Percentiles rank a stretch among this genome's conserved stretches.
Evolutionary conservation across 2,329 filamentous ascomycete species (phyloP).

Genomic region (Conoideocrella luteorostrata): DNA sequence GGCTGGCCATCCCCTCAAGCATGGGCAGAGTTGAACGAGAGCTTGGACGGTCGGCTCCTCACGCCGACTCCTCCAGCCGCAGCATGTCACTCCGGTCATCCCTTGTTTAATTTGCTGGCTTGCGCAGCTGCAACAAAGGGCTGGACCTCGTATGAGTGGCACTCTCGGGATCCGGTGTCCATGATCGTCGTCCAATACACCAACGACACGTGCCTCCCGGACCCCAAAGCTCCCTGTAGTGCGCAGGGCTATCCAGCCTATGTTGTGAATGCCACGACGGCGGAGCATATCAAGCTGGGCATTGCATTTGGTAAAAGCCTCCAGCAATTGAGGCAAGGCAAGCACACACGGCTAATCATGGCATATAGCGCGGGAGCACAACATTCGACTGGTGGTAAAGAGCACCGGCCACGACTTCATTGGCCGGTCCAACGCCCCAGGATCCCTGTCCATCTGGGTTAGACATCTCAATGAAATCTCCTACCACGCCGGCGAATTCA

Average conservation of each 20-base stretch:
- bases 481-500: conserved; percentile 7
- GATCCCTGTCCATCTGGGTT: conserved; percentile 25
- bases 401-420: conserved; percentile 38
- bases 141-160: not conserved
- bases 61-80: no score
- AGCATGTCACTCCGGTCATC: no score
- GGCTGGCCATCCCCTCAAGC: no score
- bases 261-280: conserved; percentile 17
- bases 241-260: conserved; percentile 13
- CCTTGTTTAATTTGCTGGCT: no score
- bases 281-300: conserved; percentile 29
- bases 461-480: conserved; percentile 24
- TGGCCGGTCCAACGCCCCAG: conserved; percentile 26
- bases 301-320: conserved; percentile 23
- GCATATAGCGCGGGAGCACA: conserved; percentile 13
- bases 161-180: not conserved
- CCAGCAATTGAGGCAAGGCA: no score
- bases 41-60: no score
- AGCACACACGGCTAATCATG: no score
- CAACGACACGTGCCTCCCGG: not conserved
- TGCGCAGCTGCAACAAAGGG: no score
- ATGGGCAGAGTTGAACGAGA: no score
- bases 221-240: not conserved
- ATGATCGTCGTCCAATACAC: not conserved
- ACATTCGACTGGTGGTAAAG: conserved; percentile 34